Base-by-base conservation (phyloP, 805 yeast species). In the Yamadazyma laniorum region DNA sequence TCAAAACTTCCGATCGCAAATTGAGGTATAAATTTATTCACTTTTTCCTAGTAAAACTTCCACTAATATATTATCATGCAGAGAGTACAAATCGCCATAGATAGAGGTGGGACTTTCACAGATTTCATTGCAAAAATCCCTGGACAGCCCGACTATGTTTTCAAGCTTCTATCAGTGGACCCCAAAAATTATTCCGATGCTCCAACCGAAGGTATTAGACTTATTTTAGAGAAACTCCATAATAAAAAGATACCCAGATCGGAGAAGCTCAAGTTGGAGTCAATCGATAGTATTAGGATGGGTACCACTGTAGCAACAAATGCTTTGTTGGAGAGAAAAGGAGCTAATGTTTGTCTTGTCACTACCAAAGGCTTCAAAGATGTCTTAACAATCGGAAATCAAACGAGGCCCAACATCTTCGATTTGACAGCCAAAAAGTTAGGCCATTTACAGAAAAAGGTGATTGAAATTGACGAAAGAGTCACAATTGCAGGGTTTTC, bases 271-370 rank as follows among this genome's bases (percentile, higher is more conserved):
- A 87, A 82, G 42, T 72, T 86, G 1, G 70, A 79, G 3, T 61
- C 63, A 3, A 84, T 88, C 26, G 79, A 77, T 37, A 75, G 81
- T 29, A 78, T 89, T 33, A 70, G 95, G 39, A 82, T 90, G 85
- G 97, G 97, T 3, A 89, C 97, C 3, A 90, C 97, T 0, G 93
- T 89, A 8, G 98, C 99, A 2, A 91, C 98, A 6, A 91, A 91
- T 63, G 96, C 98, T 1, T 72, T 93, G 23, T 70, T 91, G 43
- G 98, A 91, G 55, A 74, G 98, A 45, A 89, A 89, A 55, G 99
- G 98, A 35, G 95, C 89, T 40, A 67, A 79, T 22, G 90, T 95
- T 50, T 95, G 93, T 1, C 70, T 91, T 42, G 61, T 90, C 4
- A 88, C 95, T 2, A 86, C 97, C 12, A 83, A 80, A 51, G 99